A percentile compares a stretch with the other conserved stretches of the same genome.
Evolutionary conservation across 257 asterid species (phyloP).

Genomic region (Nicotiana paniculata): DNA sequence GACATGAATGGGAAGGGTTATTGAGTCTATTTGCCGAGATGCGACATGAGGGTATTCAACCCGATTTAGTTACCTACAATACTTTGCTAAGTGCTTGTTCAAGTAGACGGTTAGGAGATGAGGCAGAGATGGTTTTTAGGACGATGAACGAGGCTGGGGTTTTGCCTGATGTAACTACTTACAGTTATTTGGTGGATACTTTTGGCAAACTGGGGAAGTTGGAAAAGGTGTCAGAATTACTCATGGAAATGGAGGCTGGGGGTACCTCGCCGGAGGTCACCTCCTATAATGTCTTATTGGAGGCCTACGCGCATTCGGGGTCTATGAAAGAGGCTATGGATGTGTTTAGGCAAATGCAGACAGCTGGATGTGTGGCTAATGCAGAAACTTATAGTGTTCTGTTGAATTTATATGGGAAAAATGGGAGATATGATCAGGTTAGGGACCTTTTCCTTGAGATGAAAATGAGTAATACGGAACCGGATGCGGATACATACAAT

Average conservation of each 20-base stretch:
- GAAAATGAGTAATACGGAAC: slow-evolving; percentile 89
- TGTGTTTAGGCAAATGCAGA: slow-evolving; percentile 91
- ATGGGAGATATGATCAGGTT: slow-evolving; percentile 85
- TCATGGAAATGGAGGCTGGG: slow-evolving; percentile 72
- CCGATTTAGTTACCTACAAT: slow-evolving; percentile 89
- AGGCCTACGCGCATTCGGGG: slow-evolving; percentile 70
- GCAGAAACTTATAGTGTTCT: slow-evolving; percentile 77
- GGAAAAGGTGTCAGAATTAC: slow-evolving; percentile 72
- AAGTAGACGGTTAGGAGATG: slow-evolving; percentile 70
- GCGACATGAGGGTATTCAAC: slow-evolving; percentile 93
- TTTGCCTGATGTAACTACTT: slow-evolving; percentile 72
- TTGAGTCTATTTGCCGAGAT: slow-evolving; percentile 90
- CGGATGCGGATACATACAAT: slow-evolving; percentile 82
- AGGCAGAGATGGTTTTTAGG: slow-evolving; percentile 93
- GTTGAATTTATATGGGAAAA: slow-evolving; percentile 77
- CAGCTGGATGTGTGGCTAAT: slow-evolving; percentile 78
- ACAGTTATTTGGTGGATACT: slow-evolving; percentile 73
- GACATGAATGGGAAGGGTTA: slow-evolving; percentile 93
- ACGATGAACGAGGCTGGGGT: slow-evolving; percentile 95
- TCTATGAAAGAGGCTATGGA: slow-evolving; percentile 74
- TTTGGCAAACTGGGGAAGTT: slow-evolving; percentile 64
- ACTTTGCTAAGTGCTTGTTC: slow-evolving; percentile 84
- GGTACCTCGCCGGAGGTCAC: slow-evolving; percentile 82
- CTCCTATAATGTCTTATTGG: slow-evolving; percentile 83
- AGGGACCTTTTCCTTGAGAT: slow-evolving; percentile 91